A percentile compares a stretch with the other conserved stretches of the same genome.
Conservation (phyloP, 2,329 filamentous ascomycete genomes). For the Pestalotiopsis sp. region DNA sequence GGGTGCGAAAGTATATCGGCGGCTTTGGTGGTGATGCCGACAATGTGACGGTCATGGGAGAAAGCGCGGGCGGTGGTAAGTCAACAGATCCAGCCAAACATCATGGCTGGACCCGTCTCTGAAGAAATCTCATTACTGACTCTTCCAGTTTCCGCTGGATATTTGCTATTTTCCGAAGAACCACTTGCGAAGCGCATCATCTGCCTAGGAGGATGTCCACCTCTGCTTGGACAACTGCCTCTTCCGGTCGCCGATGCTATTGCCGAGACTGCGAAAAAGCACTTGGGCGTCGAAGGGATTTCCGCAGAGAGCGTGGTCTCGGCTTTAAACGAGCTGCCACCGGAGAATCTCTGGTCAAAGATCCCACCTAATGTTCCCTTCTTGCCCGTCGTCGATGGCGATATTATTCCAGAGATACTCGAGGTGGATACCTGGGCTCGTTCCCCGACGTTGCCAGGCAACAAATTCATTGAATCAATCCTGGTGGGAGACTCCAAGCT, state of each 20-base stretch:
- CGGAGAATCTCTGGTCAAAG: not conserved
- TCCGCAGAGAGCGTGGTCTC: not conserved
- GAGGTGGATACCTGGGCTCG: not conserved
- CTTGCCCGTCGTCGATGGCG: not conserved
- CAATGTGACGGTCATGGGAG: not conserved
- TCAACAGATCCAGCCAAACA: not conserved
- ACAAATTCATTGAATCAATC: not conserved
- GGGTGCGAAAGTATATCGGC: not conserved
- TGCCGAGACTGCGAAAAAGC: not conserved
- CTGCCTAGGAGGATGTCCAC: not conserved
- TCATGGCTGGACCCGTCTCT: not conserved
- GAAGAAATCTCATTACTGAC: not conserved
- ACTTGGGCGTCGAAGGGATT: not conserved
- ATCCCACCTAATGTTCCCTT: not conserved
- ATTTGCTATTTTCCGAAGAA: not conserved
- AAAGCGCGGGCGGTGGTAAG: constrained; percentile 6
- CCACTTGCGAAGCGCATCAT: not conserved
- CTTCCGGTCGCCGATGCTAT: not conserved
- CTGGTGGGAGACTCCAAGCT: not conserved
- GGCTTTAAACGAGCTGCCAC: not conserved
- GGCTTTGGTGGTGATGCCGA: not conserved
- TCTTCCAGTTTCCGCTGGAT: not conserved
- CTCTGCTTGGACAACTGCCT: not conserved
- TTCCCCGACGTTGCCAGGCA: not conserved
- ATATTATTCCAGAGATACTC: not conserved